Percentiles rank a stretch among this genome's conserved stretches.
Conservation (phyloP, 2,329 filamentous ascomycete genomes). For the Aspergillus pseudotamarii region DNA sequence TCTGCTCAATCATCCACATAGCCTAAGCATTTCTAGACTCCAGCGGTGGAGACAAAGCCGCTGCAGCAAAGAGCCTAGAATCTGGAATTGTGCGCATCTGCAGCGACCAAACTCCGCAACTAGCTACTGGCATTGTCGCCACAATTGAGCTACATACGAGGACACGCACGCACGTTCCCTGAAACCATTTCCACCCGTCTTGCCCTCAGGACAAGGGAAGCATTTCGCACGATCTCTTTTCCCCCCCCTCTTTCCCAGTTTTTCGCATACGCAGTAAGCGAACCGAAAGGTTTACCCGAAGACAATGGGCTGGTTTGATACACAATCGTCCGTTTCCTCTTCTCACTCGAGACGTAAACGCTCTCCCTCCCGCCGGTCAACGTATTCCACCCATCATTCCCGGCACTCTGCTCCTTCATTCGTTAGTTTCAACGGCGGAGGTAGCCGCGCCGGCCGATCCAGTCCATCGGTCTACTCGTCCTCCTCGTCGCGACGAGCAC, state of each 20-base stretch:
- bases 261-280: neutral
- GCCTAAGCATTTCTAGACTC: neutral
- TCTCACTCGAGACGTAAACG: conserved; percentile 34
- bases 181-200: neutral
- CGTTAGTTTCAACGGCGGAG: conserved; percentile 45
- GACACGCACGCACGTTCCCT: conserved; percentile 2
- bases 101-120: conserved; percentile 22
- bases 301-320: conserved; percentile 53
- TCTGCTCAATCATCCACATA: neutral
- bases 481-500: conserved; percentile 75
- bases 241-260: neutral
- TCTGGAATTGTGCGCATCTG: conserved; percentile 21
- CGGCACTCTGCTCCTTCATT: conserved; percentile 49
- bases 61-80: conserved; percentile 22
- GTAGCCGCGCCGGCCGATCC: conserved; percentile 36
- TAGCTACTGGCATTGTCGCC: conserved; percentile 14
- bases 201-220: neutral
- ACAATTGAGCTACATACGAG: conserved; percentile 11
- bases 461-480: conserved; percentile 57
- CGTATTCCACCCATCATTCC: conserved; percentile 41
- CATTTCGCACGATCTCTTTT: neutral
- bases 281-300: neutral
- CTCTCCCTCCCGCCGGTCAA: conserved; percentile 40
- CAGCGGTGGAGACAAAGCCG: conserved; percentile 19
- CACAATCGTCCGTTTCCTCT: conserved; percentile 34